Evolutionary conservation across 1,139 yeast species (phyloP).

Genomic region (Scheffersomyces insectosa): DNA sequence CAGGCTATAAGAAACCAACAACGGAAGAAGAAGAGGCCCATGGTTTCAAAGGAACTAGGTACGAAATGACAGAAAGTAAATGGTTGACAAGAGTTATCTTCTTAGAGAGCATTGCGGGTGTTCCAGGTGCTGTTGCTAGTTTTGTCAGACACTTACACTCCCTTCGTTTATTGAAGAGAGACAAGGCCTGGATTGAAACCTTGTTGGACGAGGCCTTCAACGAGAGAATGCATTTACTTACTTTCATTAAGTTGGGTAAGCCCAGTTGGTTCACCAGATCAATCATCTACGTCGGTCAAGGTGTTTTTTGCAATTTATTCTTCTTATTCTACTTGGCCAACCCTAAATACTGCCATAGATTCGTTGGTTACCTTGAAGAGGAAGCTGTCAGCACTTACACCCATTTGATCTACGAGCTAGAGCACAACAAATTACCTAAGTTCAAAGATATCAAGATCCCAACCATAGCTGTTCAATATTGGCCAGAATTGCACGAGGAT

Average conservation of each 20-base stretch:
- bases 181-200: constrained; percentile 77
- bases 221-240: constrained; percentile 75
- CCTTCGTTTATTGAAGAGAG: constrained; percentile 59
- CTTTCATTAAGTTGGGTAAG: constrained; percentile 64
- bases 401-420: constrained; percentile 56
- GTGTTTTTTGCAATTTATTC: constrained; percentile 68
- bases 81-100: constrained; percentile 73
- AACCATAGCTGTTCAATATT: constrained; percentile 61
- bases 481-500: constrained; percentile 52
- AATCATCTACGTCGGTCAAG: constrained; percentile 67
- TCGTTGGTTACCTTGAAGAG: constrained; percentile 79
- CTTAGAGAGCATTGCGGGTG: constrained; percentile 75
- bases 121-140: constrained; percentile 78
- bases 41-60: constrained; percentile 47
- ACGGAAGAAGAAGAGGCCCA: constrained; percentile 29
- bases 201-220: constrained; percentile 76
- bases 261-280: constrained; percentile 62
- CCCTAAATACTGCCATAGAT: constrained; percentile 71
- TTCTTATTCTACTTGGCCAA: constrained; percentile 59
- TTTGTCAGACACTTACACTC: constrained; percentile 67
- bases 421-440: constrained; percentile 54
- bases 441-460: constrained; percentile 50
- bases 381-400: constrained; percentile 76
- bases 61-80: constrained; percentile 59
- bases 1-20: constrained; percentile 63